Conservation (phyloP, 176 grass and related monocot genomes). For the Guadua angustifolia region DNA sequence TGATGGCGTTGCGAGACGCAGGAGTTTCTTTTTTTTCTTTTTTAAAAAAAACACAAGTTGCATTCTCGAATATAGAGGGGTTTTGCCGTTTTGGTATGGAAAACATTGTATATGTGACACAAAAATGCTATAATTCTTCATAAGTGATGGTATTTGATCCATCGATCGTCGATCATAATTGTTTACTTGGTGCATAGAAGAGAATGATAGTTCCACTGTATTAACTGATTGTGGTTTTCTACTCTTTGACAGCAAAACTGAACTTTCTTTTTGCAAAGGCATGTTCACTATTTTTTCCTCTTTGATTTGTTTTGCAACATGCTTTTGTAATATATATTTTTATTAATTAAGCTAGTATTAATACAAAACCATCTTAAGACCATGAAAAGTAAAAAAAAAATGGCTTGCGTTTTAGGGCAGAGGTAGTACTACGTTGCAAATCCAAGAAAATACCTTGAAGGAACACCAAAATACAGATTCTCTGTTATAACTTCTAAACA, state of each 20-base stretch:
- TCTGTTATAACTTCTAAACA: not conserved
- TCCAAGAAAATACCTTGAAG: not conserved
- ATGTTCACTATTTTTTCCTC: no score
- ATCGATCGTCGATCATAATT: not conserved
- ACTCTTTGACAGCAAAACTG: no score
- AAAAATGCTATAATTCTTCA: not conserved
- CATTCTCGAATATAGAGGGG: not conserved
- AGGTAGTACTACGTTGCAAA: not conserved
- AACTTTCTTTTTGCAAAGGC: no score
- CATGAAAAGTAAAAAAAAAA: no score
- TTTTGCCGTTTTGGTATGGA: conserved; percentile 17
- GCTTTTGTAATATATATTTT: no score
- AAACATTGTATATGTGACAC: not conserved
- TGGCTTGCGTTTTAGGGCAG: no score
- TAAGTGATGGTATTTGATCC: not conserved
- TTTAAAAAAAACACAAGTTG: not conserved
- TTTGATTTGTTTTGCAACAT: no score
- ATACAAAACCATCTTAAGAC: no score
- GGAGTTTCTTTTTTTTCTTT: not conserved
- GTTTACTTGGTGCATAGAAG: not conserved
- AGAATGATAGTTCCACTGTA: not conserved
- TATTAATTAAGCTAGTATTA: no score
- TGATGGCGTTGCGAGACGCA: not conserved
- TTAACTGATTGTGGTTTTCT: not conserved
- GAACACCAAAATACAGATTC: not conserved